phyloP scores from a whole-genome alignment of 257 asterid species.

The Lycium barbarum region DNA sequence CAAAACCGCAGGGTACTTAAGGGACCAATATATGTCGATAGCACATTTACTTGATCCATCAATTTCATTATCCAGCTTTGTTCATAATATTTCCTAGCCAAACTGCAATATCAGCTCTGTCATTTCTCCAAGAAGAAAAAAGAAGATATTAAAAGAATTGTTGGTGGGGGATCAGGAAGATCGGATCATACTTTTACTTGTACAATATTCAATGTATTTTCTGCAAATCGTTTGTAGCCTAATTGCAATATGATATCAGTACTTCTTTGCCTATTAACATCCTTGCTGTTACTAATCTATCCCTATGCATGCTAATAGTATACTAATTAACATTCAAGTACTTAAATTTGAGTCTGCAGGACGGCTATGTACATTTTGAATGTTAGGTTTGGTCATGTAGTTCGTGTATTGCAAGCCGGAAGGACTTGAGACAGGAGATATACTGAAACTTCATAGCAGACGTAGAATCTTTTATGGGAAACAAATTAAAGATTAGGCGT shows the following conservation, averaged over 20 bases:
- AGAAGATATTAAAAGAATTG: not conserved
- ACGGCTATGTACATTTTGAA: not conserved
- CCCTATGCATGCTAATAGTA: not conserved
- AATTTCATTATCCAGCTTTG: not conserved
- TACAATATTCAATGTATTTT: not conserved
- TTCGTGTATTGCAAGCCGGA: not conserved
- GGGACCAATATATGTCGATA: no score
- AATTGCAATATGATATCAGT: not conserved
- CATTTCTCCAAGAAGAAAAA: not conserved
- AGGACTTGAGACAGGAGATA: not conserved
- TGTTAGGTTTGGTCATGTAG: not conserved
- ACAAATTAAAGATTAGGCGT: not conserved
- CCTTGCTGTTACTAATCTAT: not conserved
- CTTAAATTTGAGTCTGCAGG: constrained; percentile 3
- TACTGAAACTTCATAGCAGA: not conserved
- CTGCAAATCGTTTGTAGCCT: not conserved
- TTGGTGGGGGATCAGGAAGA: not conserved
- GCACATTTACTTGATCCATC: no score
- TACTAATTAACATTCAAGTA: not conserved
- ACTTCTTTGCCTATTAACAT: not conserved
- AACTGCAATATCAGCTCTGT: not conserved
- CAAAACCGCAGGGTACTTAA: no score
- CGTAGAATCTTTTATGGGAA: not conserved
- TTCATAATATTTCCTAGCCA: not conserved
- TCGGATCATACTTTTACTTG: not conserved